Evolutionary conservation across 768 basidiomycete species (phyloP), one percentile per base, ranked within the genome.

Genomic region (Neoboletus subvelutipes): DNA sequence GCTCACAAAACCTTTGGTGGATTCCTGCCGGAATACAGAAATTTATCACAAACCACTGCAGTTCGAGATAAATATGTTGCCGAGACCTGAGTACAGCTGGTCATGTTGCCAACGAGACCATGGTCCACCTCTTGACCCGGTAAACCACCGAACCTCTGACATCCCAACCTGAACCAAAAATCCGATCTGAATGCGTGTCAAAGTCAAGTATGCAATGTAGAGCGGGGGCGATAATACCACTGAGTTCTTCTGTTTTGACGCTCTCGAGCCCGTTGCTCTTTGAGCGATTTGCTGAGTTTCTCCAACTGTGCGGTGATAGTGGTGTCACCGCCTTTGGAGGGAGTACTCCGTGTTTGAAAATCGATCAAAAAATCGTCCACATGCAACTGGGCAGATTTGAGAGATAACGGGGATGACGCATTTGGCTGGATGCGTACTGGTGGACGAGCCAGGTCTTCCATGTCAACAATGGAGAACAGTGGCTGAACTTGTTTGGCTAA

Each of bases 301-400:
- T 81, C 78, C 22, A 86, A 73, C 63, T 85, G 84, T 5, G 83
- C 83, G 0, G 78, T 83, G 45, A 83, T 81, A 5, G 83, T 77
- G 0, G 78, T 77, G 58, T 82, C 82, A 4, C 79, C 78, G 11
- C 82, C 79, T 53, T 83, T 80, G 0, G 78, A 71, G 18, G 78
- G 74, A 4, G 76, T 71, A 51, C 76, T 78, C 20, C 81, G 74
- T 4, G 72, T 67, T 61, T 80, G 75, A 58, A 83, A 80, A 51
- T 84, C 78, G 26, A 73, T 71, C 43, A 85, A 59, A 58, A 85
- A 86, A 4, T 58, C 64, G 31, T 78, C 78, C 10, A 85, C 57
- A 10, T 62, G 67, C 29, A 75, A 74, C 54, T 78, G 70, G 0
- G 80, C 71, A 2, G 61, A 70, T 56, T 76, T 83, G 3, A 71